A percentile compares a stretch with the other conserved stretches of the same genome.
These are phyloP conservation scores for Flaveria trinervia DNA, from an alignment of 129 eudicot genomes.

Conservation along the genomic window DNA sequence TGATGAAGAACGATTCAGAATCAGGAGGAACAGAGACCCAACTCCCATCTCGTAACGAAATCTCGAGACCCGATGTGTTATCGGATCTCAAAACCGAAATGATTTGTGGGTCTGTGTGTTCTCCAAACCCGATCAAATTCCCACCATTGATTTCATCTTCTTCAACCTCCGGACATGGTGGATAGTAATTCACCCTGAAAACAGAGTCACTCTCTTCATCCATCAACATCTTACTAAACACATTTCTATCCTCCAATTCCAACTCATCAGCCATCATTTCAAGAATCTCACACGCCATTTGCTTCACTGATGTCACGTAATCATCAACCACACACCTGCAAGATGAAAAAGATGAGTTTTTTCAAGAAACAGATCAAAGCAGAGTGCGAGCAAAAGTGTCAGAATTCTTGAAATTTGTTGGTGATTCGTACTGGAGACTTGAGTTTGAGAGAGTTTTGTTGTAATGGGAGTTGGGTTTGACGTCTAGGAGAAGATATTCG, in stretches of 20 bases:
- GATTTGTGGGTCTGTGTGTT: slow-evolving; percentile 49
- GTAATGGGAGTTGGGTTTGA: slow-evolving; percentile 43
- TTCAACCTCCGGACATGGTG: slow-evolving; percentile 38
- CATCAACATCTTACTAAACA: slow-evolving; percentile 61
- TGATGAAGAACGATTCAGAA: slow-evolving; percentile 39
- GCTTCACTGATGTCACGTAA: slow-evolving; percentile 57
- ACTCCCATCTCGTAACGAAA: slow-evolving; percentile 31
- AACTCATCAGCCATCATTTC: slow-evolving; percentile 80
- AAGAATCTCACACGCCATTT: slow-evolving; percentile 71
- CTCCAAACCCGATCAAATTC: slow-evolving; percentile 42
- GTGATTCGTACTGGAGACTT: slow-evolving; percentile 45
- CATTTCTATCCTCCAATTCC: slow-evolving; percentile 53
- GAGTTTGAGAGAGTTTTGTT: slow-evolving; percentile 38
- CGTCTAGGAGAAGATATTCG: slow-evolving; percentile 64
- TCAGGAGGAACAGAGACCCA: slow-evolving; percentile 42
- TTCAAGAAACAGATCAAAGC: background rate
- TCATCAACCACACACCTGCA: slow-evolving; percentile 50
- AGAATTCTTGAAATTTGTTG: background rate
- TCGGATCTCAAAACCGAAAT: slow-evolving; percentile 45
- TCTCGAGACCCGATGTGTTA: slow-evolving; percentile 50
- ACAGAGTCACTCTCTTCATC: slow-evolving; percentile 48
- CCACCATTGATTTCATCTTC: slow-evolving; percentile 30
- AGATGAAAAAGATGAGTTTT: too few species aligned
- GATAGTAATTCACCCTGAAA: slow-evolving; percentile 41
- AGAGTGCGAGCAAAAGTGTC: background rate